Evolutionary conservation across 192 early-diverging fungal genomes (phyloP).

Genomic region (Coemansia sp.): DNA sequence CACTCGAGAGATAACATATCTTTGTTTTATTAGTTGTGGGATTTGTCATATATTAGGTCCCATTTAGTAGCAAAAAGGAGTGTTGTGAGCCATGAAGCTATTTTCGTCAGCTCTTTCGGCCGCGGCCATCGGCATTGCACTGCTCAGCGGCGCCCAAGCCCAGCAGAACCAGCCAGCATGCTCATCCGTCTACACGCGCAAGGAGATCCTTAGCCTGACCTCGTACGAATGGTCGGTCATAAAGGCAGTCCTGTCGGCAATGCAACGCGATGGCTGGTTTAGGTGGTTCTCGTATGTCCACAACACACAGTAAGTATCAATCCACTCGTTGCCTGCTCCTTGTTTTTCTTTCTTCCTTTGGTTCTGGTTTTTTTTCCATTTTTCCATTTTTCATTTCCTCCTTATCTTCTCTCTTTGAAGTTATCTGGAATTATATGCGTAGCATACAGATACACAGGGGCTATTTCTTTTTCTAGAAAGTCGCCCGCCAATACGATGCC

Average conservation of each 20-base stretch:
- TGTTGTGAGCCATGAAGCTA: slow-evolving; percentile 36
- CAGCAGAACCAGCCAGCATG: slow-evolving; percentile 49
- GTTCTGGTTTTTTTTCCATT: too few relatives aligned
- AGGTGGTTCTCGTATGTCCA: slow-evolving; percentile 50
- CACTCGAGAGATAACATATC: background rate
- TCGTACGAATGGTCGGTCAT: slow-evolving; percentile 28
- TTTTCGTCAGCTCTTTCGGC: slow-evolving; percentile 20
- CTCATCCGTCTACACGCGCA: slow-evolving; percentile 49
- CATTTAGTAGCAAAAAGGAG: too few relatives aligned
- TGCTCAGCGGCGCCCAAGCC: slow-evolving; percentile 19
- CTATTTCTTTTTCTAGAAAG: background rate
- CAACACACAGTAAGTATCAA: slow-evolving; percentile 31
- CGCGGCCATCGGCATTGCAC: slow-evolving; percentile 33
- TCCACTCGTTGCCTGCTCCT: background rate
- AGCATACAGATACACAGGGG: too few relatives aligned
- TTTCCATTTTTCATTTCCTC: too few relatives aligned
- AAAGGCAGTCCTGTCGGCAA: slow-evolving; percentile 29
- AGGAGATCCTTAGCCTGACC: slow-evolving; percentile 48
- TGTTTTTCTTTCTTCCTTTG: background rate
- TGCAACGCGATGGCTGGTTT: slow-evolving; percentile 54
- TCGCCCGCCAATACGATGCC: background rate
- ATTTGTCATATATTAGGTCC: too few relatives aligned
- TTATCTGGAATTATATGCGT: too few relatives aligned
- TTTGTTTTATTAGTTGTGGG: too few relatives aligned
- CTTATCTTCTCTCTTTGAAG: too few relatives aligned